Conservation (phyloP, 2,329 filamentous ascomycete species). For the Macroventuria anomochaeta region DNA sequence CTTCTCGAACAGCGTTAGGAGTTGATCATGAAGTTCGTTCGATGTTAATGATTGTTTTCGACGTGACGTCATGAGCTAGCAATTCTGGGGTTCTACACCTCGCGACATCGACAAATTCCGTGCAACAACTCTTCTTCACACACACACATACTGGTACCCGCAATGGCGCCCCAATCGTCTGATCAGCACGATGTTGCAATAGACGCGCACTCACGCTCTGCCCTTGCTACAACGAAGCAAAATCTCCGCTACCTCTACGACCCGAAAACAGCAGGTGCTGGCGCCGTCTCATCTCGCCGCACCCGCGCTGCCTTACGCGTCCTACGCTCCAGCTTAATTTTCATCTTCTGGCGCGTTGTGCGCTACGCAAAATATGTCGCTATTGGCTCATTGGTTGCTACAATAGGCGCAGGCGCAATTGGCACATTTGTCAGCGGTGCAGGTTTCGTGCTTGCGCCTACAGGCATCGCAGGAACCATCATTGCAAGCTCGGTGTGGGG, state of each 20-base stretch:
- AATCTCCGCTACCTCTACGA: constrained; percentile 49
- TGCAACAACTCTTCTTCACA: background rate
- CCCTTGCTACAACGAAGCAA: constrained; percentile 36
- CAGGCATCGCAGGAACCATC: constrained; percentile 49
- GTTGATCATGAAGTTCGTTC: too few species aligned
- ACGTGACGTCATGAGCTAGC: constrained; percentile 8
- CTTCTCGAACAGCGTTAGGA: too few species aligned
- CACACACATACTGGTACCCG: too few species aligned
- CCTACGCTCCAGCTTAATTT: constrained; percentile 48
- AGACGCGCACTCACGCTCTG: constrained; percentile 24
- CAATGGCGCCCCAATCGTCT: constrained; percentile 4
- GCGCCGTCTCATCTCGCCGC: constrained; percentile 43
- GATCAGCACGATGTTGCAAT: constrained; percentile 12
- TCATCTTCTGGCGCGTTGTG: constrained; percentile 53
- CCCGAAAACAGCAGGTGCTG: constrained; percentile 32
- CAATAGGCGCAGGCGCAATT: constrained; percentile 47
- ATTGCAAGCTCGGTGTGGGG: constrained; percentile 50
- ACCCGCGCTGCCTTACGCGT: constrained; percentile 50
- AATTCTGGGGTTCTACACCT: background rate
- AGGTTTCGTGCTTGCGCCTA: constrained; percentile 52
- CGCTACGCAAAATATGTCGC: constrained; percentile 54
- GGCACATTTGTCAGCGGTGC: constrained; percentile 48
- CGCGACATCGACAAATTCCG: too few species aligned
- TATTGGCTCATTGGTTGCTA: constrained; percentile 50
- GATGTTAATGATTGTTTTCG: background rate